These are phyloP conservation scores for Sporothrix euskadiensis DNA, from an alignment of 2,329 filamentous ascomycete species.

Conservation along the genomic window DNA sequence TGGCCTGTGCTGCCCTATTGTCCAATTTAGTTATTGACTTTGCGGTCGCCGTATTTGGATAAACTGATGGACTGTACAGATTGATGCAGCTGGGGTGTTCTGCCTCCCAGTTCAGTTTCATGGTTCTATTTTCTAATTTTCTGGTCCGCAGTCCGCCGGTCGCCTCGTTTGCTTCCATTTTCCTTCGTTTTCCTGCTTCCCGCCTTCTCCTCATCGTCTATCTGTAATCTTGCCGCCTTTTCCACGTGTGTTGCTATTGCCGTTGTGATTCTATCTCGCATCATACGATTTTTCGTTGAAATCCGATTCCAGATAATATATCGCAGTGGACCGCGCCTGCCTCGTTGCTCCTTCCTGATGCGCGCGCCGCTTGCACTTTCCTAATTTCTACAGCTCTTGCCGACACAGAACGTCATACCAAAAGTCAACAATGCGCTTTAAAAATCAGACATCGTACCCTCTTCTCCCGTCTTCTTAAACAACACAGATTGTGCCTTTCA, in stretches of 20 bases:
- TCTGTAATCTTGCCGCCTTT: neutral
- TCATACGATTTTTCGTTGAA: conserved; percentile 6
- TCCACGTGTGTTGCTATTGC: neutral
- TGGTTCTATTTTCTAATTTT: neutral
- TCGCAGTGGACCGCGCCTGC: neutral
- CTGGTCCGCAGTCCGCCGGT: neutral
- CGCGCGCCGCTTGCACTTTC: conserved; percentile 19
- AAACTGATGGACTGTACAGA: neutral
- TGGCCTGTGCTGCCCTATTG: conserved; percentile 4
- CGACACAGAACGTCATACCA: neutral
- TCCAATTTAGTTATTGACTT: neutral
- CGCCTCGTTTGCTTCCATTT: neutral
- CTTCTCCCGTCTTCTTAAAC: neutral
- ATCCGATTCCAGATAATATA: neutral
- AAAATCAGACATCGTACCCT: neutral
- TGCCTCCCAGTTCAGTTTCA: neutral
- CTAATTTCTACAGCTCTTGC: conserved; percentile 12
- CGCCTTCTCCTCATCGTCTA: neutral
- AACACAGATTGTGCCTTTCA: neutral
- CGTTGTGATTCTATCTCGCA: neutral
- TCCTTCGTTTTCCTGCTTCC: neutral
- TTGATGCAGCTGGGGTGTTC: neutral
- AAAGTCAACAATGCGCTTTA: neutral
- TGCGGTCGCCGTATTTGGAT: neutral
- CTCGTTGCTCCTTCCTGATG: neutral